Evolutionary conservation across 1,284 basidiomycete genomes (phyloP), one percentile per base, ranked within the genome.

Genomic region (Malassezia sympodialis): DNA sequence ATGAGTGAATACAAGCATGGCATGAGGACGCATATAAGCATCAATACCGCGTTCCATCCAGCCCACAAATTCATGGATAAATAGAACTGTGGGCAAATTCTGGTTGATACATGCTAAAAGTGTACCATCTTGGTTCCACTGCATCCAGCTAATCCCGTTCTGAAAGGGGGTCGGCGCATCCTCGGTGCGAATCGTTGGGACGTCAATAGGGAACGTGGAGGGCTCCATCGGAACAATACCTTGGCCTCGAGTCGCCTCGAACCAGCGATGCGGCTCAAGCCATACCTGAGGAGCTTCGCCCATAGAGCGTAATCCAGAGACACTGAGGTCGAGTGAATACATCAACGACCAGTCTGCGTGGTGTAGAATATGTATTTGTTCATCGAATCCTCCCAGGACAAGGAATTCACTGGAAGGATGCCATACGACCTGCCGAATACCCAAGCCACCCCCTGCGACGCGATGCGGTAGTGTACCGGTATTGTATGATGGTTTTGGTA

Each of bases 1-100:
- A 39, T 79, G 77, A 5, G 78, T 76, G 63, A 88, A 84, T 39
- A 84, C 61, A 51, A 89, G 75, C 2, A 88, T 81, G 30, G 80
- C 81, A 40, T 83, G 79, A 50, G 88, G 72, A n/a, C 41, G 45
- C 17, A 45, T 2, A 35, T 34, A 28, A n/a, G 41, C 51, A 6
- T 68, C 62, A 82, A 83, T 8, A 77, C 75, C 47, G 23, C 26
- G 50, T 14, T 54, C 51, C 0, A 50, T 49, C 3, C 80, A 76
- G 10, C 78, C 76, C 12, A 84, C 82, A 66, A 86, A 86, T 43
- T 81, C 78, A 58, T 80, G 85, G 27, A 86, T 76, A 66, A 83
- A 80, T 62, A 79, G 77, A 8, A 78, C 80, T 15, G 78, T 80
- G 1, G 85, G 83, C 10, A 81, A 76, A 42, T 78, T 81, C 59